phyloP scores from a whole-genome alignment of 140 eudicot species.

The Anethum foeniculum region DNA sequence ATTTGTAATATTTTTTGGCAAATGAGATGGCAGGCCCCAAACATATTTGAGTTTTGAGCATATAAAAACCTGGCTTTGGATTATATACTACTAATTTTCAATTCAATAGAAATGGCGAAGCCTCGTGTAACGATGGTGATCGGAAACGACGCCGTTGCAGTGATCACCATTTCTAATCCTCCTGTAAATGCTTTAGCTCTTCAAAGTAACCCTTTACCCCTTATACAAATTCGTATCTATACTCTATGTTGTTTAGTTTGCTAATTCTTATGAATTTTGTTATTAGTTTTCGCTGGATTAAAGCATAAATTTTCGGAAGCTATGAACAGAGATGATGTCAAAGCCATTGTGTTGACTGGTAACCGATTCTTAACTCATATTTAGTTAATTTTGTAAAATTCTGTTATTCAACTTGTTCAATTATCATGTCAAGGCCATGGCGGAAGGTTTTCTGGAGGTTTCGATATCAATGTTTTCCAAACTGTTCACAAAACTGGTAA shows the following conservation, averaged over 20 bases:
- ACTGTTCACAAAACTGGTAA: constrained; percentile 69
- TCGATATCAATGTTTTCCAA: constrained; percentile 77
- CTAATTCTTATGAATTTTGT: neutral
- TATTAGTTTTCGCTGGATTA: constrained; percentile 38
- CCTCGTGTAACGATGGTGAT: constrained; percentile 29
- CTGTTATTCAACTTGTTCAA: neutral
- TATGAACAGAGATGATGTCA: constrained; percentile 68
- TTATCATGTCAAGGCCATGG: constrained; percentile 38
- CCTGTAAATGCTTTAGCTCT: constrained; percentile 69
- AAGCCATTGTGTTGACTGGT: constrained; percentile 87
- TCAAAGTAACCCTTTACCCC: constrained; percentile 23
- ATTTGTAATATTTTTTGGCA: too few species aligned
- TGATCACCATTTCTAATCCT: constrained; percentile 64
- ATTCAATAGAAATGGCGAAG: constrained; percentile 14
- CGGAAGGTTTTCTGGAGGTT: constrained; percentile 85
- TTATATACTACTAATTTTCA: neutral
- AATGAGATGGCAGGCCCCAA: too few species aligned
- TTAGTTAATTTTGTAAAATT: neutral
- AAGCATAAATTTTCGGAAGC: constrained; percentile 63
- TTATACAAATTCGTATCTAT: neutral
- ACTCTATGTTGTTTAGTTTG: too few species aligned
- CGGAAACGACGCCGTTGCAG: constrained; percentile 60
- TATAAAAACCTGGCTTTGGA: neutral
- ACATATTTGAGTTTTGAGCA: too few species aligned
- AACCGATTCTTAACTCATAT: neutral